A percentile compares a stretch with the other conserved stretches of the same genome.
Conservation (phyloP, 805 yeast genomes). For the Grigorovia yakushimaensis region DNA sequence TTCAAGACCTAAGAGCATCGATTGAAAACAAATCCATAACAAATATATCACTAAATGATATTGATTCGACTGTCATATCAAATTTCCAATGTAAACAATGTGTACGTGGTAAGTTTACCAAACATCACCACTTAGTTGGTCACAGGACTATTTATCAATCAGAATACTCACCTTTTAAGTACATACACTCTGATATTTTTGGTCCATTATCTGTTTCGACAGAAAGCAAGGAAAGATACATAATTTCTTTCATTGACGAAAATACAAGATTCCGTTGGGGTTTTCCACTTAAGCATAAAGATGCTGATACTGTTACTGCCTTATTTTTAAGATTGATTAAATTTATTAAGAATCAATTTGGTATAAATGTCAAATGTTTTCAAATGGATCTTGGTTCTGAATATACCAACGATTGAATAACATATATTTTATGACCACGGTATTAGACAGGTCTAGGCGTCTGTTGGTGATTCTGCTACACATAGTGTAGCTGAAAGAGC, state of each 20-base stretch:
- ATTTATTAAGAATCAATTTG: background rate
- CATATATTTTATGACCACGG: conserved; percentile 3
- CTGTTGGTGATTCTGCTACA: conserved; percentile 6
- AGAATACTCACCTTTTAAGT: conserved; percentile 4
- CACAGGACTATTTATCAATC: conserved; percentile 4
- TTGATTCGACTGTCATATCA: too few species aligned
- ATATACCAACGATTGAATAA: conserved; percentile 4
- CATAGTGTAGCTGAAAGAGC: conserved; percentile 10
- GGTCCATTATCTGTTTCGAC: conserved; percentile 4
- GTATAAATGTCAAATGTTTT: conserved; percentile 1
- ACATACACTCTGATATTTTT: conserved; percentile 6
- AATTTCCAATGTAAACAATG: conserved; percentile 29
- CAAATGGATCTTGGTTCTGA: conserved; percentile 9
- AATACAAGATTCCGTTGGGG: conserved; percentile 7
- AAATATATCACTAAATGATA: too few species aligned
- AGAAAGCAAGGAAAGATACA: conserved; percentile 1
- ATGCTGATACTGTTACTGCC: too few species aligned
- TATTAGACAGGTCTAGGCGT: conserved; percentile 4
- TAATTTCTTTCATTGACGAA: conserved; percentile 10
- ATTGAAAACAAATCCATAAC: too few species aligned
- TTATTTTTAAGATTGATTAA: too few species aligned
- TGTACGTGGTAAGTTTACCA: conserved; percentile 3
- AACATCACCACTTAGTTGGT: conserved; percentile 5
- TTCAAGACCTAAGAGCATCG: too few species aligned
- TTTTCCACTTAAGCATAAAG: background rate